Evolutionary conservation across 1,139 yeast genomes (phyloP).

Genomic region (Sugiyamaella japonica): DNA sequence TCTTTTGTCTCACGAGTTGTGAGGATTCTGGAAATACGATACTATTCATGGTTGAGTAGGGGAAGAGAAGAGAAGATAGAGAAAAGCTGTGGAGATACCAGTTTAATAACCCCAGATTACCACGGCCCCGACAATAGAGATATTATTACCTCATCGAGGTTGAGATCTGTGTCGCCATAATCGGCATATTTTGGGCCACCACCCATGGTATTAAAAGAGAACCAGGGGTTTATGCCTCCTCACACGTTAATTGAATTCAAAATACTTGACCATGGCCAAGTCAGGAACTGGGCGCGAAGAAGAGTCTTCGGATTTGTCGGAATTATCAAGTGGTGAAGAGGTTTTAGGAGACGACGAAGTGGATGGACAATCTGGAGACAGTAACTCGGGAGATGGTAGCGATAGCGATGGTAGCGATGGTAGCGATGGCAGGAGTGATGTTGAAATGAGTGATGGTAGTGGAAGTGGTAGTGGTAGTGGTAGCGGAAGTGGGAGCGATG

Average conservation of each 20-base stretch:
- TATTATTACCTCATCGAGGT: not conserved
- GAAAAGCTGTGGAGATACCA: not conserved
- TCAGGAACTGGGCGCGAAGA: slow-evolving; percentile 17
- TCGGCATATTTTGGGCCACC: not conserved
- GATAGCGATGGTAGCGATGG: slow-evolving; percentile 27
- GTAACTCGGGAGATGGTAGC: slow-evolving; percentile 25
- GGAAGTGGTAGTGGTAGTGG: slow-evolving; percentile 27
- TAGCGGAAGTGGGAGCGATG: not conserved
- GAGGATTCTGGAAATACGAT: slow-evolving; percentile 32
- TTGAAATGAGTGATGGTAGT: slow-evolving; percentile 23
- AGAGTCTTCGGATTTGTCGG: slow-evolving; percentile 31
- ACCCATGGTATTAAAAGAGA: not conserved
- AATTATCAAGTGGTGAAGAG: slow-evolving; percentile 23
- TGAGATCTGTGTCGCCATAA: not conserved
- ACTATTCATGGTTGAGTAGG: slow-evolving; percentile 12
- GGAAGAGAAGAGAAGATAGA: not conserved
- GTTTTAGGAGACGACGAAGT: slow-evolving; percentile 20
- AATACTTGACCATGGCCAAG: slow-evolving; percentile 4
- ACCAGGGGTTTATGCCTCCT: not conserved
- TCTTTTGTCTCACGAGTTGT: slow-evolving; percentile 23
- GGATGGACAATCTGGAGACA: slow-evolving; percentile 25
- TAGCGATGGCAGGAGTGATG: slow-evolving; percentile 24
- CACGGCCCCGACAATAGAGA: slow-evolving; percentile 10
- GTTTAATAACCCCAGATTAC: not conserved
- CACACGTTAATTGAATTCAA: not conserved